Evolutionary conservation across 2,329 filamentous ascomycete genomes (phyloP).

Genomic region (Sordariomycetes sp.): DNA sequence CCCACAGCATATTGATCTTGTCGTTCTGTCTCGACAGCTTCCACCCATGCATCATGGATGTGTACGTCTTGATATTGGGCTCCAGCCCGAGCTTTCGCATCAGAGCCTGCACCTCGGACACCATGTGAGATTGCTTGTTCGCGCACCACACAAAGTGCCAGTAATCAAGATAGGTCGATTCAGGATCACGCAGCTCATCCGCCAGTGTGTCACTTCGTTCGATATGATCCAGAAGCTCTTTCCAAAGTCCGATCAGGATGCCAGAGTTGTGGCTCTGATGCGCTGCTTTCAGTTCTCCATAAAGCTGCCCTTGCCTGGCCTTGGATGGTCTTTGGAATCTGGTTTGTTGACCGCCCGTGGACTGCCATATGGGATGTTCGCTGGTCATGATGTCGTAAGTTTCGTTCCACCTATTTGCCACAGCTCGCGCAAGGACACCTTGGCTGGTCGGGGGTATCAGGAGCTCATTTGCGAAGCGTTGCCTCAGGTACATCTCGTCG

Average conservation of each 20-base stretch:
- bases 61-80: constrained; percentile 60
- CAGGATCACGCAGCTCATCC: constrained; percentile 18
- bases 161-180: constrained; percentile 29
- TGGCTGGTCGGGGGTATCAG: too few relatives aligned
- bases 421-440: too few relatives aligned
- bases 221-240: constrained; percentile 16
- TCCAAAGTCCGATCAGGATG: constrained; percentile 21
- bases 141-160: constrained; percentile 31
- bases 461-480: too few relatives aligned
- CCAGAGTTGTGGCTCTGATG: constrained; percentile 17
- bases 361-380: too few relatives aligned
- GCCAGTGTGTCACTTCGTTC: constrained; percentile 13
- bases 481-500: too few relatives aligned
- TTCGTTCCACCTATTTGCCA: too few relatives aligned
- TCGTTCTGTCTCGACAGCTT: constrained; percentile 46
- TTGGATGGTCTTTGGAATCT: too few relatives aligned
- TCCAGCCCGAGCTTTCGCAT: constrained; percentile 39
- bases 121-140: constrained; percentile 13
- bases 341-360: too few relatives aligned
- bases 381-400: too few relatives aligned
- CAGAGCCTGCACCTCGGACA: constrained; percentile 27
- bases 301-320: too few relatives aligned
- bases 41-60: constrained; percentile 64
- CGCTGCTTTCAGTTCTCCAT: too few relatives aligned
- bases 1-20: constrained; percentile 61